Conservation (phyloP, 805 yeast genomes). For the Starmerella ratchasimensis region DNA sequence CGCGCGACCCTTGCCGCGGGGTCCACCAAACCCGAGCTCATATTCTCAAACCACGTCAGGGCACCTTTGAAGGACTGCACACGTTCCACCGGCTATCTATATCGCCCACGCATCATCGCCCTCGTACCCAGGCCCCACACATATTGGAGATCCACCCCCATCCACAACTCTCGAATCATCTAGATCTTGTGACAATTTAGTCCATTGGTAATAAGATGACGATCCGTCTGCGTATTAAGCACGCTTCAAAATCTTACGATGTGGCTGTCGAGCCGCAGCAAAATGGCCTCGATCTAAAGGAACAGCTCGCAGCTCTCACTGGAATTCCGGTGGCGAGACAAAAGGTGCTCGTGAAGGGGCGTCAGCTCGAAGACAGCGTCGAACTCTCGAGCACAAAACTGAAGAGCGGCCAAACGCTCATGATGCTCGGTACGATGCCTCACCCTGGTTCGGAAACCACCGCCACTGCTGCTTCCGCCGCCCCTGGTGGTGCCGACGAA, state of each 20-base stretch:
- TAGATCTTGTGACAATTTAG: too few relatives aligned
- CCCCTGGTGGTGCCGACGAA: constrained; percentile 50
- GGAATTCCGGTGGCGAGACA: constrained; percentile 81
- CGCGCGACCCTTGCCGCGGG: too few relatives aligned
- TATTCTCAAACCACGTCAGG: too few relatives aligned
- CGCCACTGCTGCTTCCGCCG: constrained; percentile 30
- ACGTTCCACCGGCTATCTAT: too few relatives aligned
- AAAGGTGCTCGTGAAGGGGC: constrained; percentile 79
- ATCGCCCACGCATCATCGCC: too few relatives aligned
- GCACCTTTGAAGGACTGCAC: too few relatives aligned
- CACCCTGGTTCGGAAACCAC: constrained; percentile 21
- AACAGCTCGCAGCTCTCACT: constrained; percentile 56
- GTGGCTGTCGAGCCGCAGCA: constrained; percentile 40
- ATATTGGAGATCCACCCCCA: not conserved
- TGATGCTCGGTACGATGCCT: constrained; percentile 82
- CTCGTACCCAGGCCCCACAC: not conserved
- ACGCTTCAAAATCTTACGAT: constrained; percentile 55
- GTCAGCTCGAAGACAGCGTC: constrained; percentile 67
- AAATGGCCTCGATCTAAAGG: constrained; percentile 51
- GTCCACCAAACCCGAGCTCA: too few relatives aligned
- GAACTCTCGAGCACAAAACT: constrained; percentile 39
- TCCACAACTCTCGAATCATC: not conserved
- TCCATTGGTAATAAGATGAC: not conserved
- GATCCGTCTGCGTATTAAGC: constrained; percentile 37
- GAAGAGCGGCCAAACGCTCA: constrained; percentile 52